Base-by-base conservation (phyloP, 345 rosid genomes). In the Populus deltoides region DNA sequence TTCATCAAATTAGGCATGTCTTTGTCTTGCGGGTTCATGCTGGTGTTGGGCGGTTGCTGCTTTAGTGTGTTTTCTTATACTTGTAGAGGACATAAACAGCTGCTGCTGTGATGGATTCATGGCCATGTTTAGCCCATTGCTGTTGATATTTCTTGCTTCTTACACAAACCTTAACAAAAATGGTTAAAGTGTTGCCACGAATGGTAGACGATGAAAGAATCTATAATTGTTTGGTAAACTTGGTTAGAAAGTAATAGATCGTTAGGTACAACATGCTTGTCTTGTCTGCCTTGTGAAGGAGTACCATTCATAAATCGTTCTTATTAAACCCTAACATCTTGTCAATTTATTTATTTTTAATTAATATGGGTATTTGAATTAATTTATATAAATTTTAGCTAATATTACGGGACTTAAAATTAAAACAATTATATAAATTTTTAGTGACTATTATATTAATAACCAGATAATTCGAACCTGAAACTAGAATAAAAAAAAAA, bases 371-470 rank as follows among this genome's bases (percentile, higher is more conserved):
- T 27, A 27, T 27, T 1, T 1, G 27, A 1, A 1, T 1, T 27
- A 27, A 27, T 1, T 27, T 27, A 27, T 27, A 27, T 27, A 1
- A 0, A 1, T 1, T 1, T 27, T 1, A 1, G 1, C 1, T 27
- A 27, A 27, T 27, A 0, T 27, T 27, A 27, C 1, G 1, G 27
- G 27, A 1, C 1, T 27, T 27, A 1, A 27, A 27, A 25, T 25
- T 25, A 25, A 25, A 25, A 25, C 27, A 1, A 25, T 1, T 25
- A 25, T 25, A 25, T 25, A 25, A 25, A 25, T 25, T 25, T 25
- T 1, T 25, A 25, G 27, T 25, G 27, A 25, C 27, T 25, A 25
- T 25, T 25, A 25, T 25, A 25, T 25, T 25, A 25, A 25, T 1
- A 25, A 25, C 1, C 1, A 25, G 1, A 27, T 27, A 1, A 27